Percentiles rank a stretch among this genome's conserved stretches.
Evolutionary conservation across 106 monocot species (phyloP).

Genomic region (Triglochin maritima): DNA sequence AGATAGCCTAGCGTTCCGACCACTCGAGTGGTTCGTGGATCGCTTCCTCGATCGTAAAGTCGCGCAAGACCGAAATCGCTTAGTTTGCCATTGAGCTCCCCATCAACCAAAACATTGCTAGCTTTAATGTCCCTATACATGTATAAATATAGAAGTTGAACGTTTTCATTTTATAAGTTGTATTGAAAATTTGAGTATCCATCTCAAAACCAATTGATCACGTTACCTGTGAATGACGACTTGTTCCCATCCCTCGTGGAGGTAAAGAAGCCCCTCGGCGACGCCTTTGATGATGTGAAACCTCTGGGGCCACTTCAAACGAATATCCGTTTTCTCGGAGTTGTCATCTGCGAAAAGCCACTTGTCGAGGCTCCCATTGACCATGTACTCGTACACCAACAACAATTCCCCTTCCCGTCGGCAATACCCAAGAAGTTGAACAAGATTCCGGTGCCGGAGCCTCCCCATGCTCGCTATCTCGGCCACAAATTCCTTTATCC

Average conservation of each 20-base stretch:
- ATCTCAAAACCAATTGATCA: no score
- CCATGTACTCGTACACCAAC: constrained; percentile 7
- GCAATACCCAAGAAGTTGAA: constrained; percentile 10
- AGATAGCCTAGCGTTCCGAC: constrained; percentile 15
- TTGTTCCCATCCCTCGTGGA: constrained; percentile 8
- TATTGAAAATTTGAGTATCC: no score
- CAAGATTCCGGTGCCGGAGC: constrained; percentile 11
- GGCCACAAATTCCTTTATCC: constrained; percentile 5
- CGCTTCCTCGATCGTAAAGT: neutral
- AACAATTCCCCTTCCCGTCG: constrained; percentile 8
- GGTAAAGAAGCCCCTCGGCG: constrained; percentile 9
- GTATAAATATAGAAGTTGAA: no score
- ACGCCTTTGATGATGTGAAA: constrained; percentile 4
- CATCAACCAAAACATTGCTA: constrained; percentile 20
- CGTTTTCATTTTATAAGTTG: no score
- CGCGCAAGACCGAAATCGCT: constrained; percentile 23
- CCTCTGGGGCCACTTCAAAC: constrained; percentile 5
- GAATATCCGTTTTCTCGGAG: neutral
- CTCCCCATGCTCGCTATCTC: constrained; percentile 7
- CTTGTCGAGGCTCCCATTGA: constrained; percentile 4
- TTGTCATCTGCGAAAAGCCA: neutral
- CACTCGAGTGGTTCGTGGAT: constrained; percentile 6
- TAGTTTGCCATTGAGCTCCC: constrained; percentile 14
- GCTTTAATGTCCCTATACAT: constrained; percentile 10
- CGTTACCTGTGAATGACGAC: neutral